Evolutionary conservation across 139 green algal species (phyloP).

Genomic region (Chlorella sp.): DNA sequence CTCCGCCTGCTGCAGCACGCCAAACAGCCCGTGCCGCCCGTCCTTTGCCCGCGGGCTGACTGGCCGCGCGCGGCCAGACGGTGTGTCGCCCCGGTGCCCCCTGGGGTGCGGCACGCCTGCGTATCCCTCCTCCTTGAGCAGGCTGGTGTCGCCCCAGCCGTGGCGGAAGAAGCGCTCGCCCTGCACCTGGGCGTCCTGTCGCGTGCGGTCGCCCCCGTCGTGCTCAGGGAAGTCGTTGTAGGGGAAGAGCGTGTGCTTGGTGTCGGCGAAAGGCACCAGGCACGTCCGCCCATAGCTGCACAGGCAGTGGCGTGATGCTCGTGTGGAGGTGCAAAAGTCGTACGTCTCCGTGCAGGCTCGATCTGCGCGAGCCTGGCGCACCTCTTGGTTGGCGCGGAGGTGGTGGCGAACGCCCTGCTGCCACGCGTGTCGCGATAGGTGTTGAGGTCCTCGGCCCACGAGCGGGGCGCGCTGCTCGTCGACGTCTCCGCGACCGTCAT

Average conservation of each 20-base stretch:
- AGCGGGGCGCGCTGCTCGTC: too few relatives aligned
- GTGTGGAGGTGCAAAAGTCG: neutral
- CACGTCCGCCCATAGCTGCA: constrained; percentile 24
- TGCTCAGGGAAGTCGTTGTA: constrained; percentile 29
- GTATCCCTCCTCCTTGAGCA: constrained; percentile 30
- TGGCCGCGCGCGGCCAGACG: neutral
- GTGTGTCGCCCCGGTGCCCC: neutral
- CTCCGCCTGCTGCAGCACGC: constrained; percentile 26
- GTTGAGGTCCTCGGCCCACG: constrained; percentile 16
- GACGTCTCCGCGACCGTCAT: too few relatives aligned
- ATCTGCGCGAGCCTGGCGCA: neutral
- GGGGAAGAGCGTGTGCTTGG: constrained; percentile 22
- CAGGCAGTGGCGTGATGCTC: neutral
- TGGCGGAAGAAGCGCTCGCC: constrained; percentile 16
- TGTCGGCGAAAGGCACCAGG: constrained; percentile 21
- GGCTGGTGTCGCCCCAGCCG: constrained; percentile 31
- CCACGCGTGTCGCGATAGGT: constrained; percentile 4
- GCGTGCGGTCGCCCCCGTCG: neutral
- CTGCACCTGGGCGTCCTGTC: constrained; percentile 3
- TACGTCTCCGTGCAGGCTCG: neutral
- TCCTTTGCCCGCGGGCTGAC: neutral
- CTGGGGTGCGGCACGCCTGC: constrained; percentile 4
- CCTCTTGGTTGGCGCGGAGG: neutral
- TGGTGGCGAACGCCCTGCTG: constrained; percentile 6
- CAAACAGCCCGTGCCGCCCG: constrained; percentile 19